These are phyloP conservation scores for Metschnikowia henanensis DNA, from an alignment of 805 yeast species.

Conservation along the genomic window DNA sequence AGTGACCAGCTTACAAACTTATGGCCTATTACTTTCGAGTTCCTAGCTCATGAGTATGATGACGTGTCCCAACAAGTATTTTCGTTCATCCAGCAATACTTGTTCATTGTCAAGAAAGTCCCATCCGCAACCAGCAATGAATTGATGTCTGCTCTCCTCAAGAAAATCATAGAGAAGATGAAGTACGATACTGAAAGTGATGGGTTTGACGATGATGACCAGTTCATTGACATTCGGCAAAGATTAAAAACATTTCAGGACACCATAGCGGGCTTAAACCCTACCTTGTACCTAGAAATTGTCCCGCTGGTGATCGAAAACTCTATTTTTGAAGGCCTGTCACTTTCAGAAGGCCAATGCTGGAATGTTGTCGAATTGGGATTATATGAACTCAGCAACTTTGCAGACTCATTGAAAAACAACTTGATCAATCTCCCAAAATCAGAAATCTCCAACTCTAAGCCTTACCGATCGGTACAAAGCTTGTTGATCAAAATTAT, in stretches of 20 bases:
- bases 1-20: conserved; percentile 50
- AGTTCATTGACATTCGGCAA: conserved; percentile 75
- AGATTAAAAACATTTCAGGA: conserved; percentile 83
- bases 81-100: conserved; percentile 73
- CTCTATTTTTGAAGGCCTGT: conserved; percentile 15
- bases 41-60: conserved; percentile 81
- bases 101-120: conserved; percentile 65
- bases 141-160: conserved; percentile 61
- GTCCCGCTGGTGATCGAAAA: conserved; percentile 57
- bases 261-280: conserved; percentile 58
- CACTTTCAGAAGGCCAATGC: conserved; percentile 4
- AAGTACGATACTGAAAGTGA: conserved; percentile 73
- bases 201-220: conserved; percentile 57
- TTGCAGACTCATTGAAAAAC: conserved; percentile 77
- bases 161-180: conserved; percentile 74
- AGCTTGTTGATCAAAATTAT: conserved; percentile 60
- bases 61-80: conserved; percentile 84
- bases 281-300: conserved; percentile 59
- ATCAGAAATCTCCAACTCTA: conserved; percentile 60
- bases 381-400: conserved; percentile 73
- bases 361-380: conserved; percentile 76
- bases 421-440: conserved; percentile 73
- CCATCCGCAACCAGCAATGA: conserved; percentile 38
- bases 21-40: conserved; percentile 71
- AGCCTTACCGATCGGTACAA: conserved; percentile 62